Evolutionary conservation across 2,329 filamentous ascomycete genomes (phyloP).

Genomic region (Ceratocystis variospora): DNA sequence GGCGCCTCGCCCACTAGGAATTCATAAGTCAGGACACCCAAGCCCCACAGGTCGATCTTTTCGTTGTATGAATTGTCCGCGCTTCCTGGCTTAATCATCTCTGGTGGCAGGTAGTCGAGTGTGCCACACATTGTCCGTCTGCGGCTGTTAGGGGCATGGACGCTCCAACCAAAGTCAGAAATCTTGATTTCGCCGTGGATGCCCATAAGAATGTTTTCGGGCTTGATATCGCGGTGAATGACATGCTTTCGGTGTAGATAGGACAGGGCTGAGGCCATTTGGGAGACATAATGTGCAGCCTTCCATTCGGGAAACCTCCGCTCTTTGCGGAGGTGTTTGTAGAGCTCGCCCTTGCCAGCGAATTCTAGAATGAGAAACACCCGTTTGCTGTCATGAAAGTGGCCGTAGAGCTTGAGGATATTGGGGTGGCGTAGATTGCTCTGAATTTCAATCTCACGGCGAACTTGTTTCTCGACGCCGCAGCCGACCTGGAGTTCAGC

Average conservation of each 20-base stretch:
- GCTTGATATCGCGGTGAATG: conserved; percentile 95
- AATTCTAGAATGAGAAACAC: conserved; percentile 82
- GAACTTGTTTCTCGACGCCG: conserved; percentile 69
- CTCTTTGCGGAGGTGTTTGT: conserved; percentile 71
- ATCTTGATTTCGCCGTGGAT: conserved; percentile 98
- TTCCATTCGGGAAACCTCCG: conserved; percentile 74
- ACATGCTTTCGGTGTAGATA: conserved; percentile 96
- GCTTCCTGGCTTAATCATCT: conserved; percentile 80
- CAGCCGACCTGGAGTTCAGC: conserved; percentile 59
- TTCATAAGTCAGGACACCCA: conserved; percentile 91
- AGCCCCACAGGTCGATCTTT: conserved; percentile 91
- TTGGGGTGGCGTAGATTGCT: conserved; percentile 77
- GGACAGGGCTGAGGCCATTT: conserved; percentile 78
- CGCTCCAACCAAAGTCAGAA: conserved; percentile 96
- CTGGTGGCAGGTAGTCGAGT: conserved; percentile 89
- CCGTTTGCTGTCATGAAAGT: conserved; percentile 80
- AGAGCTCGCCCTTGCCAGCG: conserved; percentile 72
- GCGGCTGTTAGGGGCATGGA: conserved; percentile 89
- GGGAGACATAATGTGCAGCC: conserved; percentile 73
- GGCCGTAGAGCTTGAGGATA: conserved; percentile 68
- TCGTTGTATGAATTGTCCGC: conserved; percentile 84
- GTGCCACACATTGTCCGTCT: conserved; percentile 94
- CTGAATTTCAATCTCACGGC: conserved; percentile 81
- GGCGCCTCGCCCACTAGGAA: conserved; percentile 92
- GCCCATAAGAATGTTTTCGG: conserved; percentile 89